These are phyloP conservation scores for Fusarium sp. DNA, from an alignment of 2,329 filamentous ascomycete genomes.

Conservation along the genomic window DNA sequence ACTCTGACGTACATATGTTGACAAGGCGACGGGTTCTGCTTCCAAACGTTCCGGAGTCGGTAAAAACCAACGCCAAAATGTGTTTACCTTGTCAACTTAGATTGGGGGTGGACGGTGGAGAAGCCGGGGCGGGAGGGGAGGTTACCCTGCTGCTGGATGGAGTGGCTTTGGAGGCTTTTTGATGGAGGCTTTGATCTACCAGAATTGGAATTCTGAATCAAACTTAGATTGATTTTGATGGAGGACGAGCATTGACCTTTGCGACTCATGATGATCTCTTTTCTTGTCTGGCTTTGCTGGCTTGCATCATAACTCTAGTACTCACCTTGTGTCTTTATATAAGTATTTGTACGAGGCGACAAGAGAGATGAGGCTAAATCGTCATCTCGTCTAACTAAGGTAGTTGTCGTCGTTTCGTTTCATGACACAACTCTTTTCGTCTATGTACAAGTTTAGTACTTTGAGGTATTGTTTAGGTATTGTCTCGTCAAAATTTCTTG, in stretches of 20 bases:
- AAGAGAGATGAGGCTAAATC: not conserved
- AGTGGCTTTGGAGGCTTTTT: constrained; percentile 14
- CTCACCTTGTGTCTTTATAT: no score
- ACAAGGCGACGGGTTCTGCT: not conserved
- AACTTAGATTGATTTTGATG: constrained; percentile 3
- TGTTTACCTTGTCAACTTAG: not conserved
- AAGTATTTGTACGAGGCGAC: not conserved
- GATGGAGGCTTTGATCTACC: constrained; percentile 21
- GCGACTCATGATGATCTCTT: not conserved
- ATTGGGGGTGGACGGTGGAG: constrained; percentile 16
- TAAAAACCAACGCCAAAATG: not conserved
- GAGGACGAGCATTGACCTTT: not conserved
- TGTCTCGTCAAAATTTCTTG: not conserved
- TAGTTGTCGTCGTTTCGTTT: constrained; percentile 19
- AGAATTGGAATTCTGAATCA: constrained; percentile 7
- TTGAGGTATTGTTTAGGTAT: not conserved
- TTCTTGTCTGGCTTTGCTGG: not conserved
- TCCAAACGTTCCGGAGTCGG: not conserved
- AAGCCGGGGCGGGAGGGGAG: not conserved
- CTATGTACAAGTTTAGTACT: not conserved
- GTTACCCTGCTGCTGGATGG: not conserved
- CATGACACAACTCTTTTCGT: constrained; percentile 1
- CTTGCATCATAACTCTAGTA: not conserved
- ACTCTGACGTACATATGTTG: not conserved
- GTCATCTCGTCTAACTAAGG: constrained; percentile 9